Evolutionary conservation across 805 yeast species (phyloP).

Genomic region (Grigorovia transvaalensis): DNA sequence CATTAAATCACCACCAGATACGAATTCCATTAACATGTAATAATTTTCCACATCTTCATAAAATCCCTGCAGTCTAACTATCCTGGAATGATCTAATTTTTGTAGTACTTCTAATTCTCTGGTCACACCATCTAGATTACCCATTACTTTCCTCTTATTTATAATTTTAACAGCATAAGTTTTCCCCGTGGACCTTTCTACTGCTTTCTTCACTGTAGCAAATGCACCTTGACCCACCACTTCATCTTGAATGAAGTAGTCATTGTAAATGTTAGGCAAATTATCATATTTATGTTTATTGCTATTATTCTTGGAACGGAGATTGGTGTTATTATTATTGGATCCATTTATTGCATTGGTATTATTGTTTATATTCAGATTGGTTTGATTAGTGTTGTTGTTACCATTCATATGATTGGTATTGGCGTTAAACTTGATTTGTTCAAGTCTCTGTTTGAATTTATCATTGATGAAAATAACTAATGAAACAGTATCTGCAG

Average conservation of each 20-base stretch:
- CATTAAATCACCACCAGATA: slow-evolving; percentile 96
- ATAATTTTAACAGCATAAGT: slow-evolving; percentile 88
- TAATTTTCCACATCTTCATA: slow-evolving; percentile 75
- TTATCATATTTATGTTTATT: not conserved
- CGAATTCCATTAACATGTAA: slow-evolving; percentile 90
- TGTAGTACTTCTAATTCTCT: slow-evolving; percentile 77
- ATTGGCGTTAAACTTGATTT: slow-evolving; percentile 7
- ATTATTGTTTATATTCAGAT: slow-evolving; percentile 1
- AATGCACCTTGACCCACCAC: slow-evolving; percentile 97
- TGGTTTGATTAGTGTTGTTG: not conserved
- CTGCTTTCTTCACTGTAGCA: slow-evolving; percentile 88
- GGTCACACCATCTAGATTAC: slow-evolving; percentile 70
- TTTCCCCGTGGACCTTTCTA: slow-evolving; percentile 75
- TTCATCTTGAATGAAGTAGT: slow-evolving; percentile 71
- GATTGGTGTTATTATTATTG: not conserved
- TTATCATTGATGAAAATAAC: slow-evolving; percentile 36
- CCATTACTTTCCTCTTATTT: slow-evolving; percentile 67
- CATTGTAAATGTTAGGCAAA: slow-evolving; percentile 37
- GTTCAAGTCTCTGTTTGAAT: slow-evolving; percentile 22
- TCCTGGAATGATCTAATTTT: slow-evolving; percentile 71
- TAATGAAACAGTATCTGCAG: slow-evolving; percentile 48
- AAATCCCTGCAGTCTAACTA: slow-evolving; percentile 72
- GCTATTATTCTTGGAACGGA: not conserved
- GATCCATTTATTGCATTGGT: not conserved
- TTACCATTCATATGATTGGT: not conserved